Evolutionary conservation across 1,139 yeast species (phyloP), one percentile per base, ranked within the genome.

Genomic region (Suhomyces anneliseae): DNA sequence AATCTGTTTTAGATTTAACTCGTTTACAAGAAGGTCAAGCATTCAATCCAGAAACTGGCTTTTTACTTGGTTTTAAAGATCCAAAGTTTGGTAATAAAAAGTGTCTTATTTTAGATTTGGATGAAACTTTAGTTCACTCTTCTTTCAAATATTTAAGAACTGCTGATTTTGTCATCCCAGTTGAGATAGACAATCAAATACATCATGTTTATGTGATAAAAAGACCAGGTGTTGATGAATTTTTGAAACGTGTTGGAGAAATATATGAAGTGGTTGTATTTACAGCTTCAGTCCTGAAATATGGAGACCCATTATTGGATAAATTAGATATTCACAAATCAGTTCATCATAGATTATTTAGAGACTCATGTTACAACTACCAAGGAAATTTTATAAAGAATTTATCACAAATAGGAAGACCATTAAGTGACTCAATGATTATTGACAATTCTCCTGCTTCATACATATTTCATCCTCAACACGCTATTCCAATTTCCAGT

Each of bases 401-500:
- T 64, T 76, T 93, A 56, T 85, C 96, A 6, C 97, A 90, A 65
- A 82, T 93, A 57, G 99, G 99, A 6, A 78, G 99, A 58, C 97
- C 97, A 1, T 74, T 95, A 52, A 72, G 79, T 51, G 96, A 92
- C 55, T 76, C 87, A 40, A 90, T 93, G 49, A 95, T 93, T 56
- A 84, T 93, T 56, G 99, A 93, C 72, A 93, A 93, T 68, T 90
- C 97, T 2, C 99, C 99, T 2, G 96, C 98, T 7, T 89, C 97
- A 11, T 93, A 95, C 66, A 84, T 92, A 47, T 89, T 93, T 76
- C 99, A 93, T 65, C 99, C 99, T 26, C 96, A 90, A 63, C 97
- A 93, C 71, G 96, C 98, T 11, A 87, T 95, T 38, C 99, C 99
- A n/a, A 89, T 93, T 33, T 89, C 97, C 54, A 85, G 95, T 65